Base-by-base conservation (phyloP, 768 basidiomycete genomes). In the Cystofilobasidium ferigula region DNA sequence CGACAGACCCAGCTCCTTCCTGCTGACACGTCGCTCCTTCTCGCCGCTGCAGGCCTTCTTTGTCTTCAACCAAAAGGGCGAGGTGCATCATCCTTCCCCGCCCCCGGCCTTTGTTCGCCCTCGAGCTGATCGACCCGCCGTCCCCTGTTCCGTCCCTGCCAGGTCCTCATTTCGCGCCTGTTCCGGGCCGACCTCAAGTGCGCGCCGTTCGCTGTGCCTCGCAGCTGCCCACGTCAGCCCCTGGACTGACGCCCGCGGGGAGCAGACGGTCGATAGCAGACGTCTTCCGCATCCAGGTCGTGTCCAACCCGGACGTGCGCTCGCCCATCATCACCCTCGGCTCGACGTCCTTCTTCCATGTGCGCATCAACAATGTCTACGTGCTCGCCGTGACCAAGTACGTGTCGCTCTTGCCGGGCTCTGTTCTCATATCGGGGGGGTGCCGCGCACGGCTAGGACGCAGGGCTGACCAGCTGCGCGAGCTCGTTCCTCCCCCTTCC, bases 11-110 rank as follows among this genome's bases (percentile, higher is more conserved):
- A 14, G 18, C n/a, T 57, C 54, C 30, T 26, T 42, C 40, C 8
- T 22, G 10, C 6, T 16, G 28, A 10, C 20, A 57, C 6, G 1
- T 42, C 38, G 13, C 10, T 10, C 4, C 45, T 48, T 36, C n/a
- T 36, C 20, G 3, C 14, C 20, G 47, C 22, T 53, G 1, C 70
- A 97, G 93, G 93, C 89, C 57, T 97, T 97, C 84, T 97, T 98
- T 78, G 90, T 97, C 66, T 95, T 97, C 82, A 99, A 97, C 75
- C 91, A 93, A 77, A 97, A 98, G 77, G 95, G 95, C 77, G 95
- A 98, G 83, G 94, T 92, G 63, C 45, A 83, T 74, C 38, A 6
- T 22, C n/a, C 35, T 18, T 34, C 67, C 22, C 9, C 45, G 45
- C 63, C 57, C 28, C 43, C 53, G 32, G 32, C 32, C 8, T 20